Base-by-base conservation (phyloP, 2,329 filamentous ascomycete species). In the Fusarium anthophilum region DNA sequence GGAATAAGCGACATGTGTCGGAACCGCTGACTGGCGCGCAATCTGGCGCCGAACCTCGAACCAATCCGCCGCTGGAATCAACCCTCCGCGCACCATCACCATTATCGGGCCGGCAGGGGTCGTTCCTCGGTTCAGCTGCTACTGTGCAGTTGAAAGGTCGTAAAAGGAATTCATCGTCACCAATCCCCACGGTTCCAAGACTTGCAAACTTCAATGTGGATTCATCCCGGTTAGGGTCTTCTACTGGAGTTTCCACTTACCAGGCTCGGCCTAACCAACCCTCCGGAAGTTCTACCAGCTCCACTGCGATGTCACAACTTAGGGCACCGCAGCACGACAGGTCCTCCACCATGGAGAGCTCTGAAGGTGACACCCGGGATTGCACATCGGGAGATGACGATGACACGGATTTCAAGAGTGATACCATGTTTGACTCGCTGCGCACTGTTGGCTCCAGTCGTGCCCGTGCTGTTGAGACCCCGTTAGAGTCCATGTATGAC, bases 401-500 rank as follows among this genome's bases (percentile, higher is more conserved):
- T 77, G 93, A 94, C 77, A 91, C 90, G n/a, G 93, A 94, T 80
- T 90, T 92, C 78, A 92, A 91, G 82, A 94, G 92, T 80, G 93
- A 95, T 77, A 93, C 91, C 24, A 87, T 93, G 63, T 95, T 91
- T 81, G 93, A 95, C 83, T 95, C 93, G 37, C 83, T 94, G 75
- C 91, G 92, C 60, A 95, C 93, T 22, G 87, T 89, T 68, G 91
- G 89, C 44, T 94, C 92, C 15, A 88, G 89, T 70, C 92, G 91
- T 70, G 87, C 89, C 61, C 89, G 91, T 68, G 89, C 90, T 39
- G 87, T 91, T 53, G 91, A 94, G 79, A 92, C 92, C 35, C 92
- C 93, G 22, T 84, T 95, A 56, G 93, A 95, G 78, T 93, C 91
- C 30, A 93, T 95, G 86, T 95, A 95, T 81, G 93, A 95, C 82